Evolutionary conservation across 768 basidiomycete genomes (phyloP), one percentile per base, ranked within the genome.

Genomic region (Obba rivulosa): DNA sequence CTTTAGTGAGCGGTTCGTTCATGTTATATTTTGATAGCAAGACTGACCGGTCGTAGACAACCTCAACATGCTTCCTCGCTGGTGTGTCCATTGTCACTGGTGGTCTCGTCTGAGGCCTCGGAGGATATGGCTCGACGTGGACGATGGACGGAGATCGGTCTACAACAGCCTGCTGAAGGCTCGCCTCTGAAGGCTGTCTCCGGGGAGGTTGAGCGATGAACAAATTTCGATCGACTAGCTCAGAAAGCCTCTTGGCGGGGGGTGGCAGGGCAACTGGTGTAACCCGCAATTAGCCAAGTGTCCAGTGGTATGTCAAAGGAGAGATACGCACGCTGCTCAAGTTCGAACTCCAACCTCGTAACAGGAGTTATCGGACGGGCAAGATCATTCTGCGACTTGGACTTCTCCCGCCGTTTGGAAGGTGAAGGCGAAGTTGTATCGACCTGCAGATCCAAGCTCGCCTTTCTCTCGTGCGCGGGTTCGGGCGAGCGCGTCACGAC

Each of bases 331-430:
- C 87, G 69, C 65, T 73, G 76, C 53, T 76, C 72, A 14, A 87
- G 62, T 57, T 89, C 85, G 25, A 81, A 72, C 57, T 85, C 81
- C 22, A 90, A 68, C 50, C 75, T 69, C 7, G 79, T 70, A 36
- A 88, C 62, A 23, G 86, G 84, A 20, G 78, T 77, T 51, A 91
- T 90, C 34, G 81, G 83, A 35, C 76, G 67, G 37, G 81, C 73
- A 22, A 89, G 58, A 52, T 85, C 80, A 23, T 77, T 80, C 50
- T 83, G 78, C 11, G 84, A 82, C 57, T 72, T 77, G 48, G 78
- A 80, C 69, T 84, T 85, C 62, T 82, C 82, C 62, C 74, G 77
- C 36, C 77, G 70, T 60, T 77, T 85, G 31, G 81, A 80, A 13
- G 83, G 82, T 18, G 80, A 81, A 11, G 81, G 80, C 20, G 79